Conservation (phyloP, 495 filamentous ascomycete genomes). For the Penicillium coprophilum region DNA sequence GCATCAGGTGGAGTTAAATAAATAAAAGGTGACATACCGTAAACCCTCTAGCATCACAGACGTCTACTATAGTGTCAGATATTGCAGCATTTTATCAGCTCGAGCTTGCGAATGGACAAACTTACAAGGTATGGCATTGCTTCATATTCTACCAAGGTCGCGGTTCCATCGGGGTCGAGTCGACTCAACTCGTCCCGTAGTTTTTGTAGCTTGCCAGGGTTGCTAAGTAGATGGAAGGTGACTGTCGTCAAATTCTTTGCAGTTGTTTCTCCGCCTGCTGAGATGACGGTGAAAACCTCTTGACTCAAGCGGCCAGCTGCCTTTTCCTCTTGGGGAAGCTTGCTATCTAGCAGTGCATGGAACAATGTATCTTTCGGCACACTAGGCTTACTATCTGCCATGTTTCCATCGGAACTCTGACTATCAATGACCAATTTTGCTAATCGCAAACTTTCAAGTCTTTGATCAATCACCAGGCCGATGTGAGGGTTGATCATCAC, state of each 20-base stretch:
- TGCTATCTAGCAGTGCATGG: constrained; percentile 39
- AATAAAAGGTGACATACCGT: constrained; percentile 12
- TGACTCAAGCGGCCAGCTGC: constrained; percentile 31
- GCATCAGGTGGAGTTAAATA: no score
- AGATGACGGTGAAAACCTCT: constrained; percentile 45
- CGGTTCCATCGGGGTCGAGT: constrained; percentile 22
- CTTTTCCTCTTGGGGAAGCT: constrained; percentile 42
- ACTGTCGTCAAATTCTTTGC: constrained; percentile 37
- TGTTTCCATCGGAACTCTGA: neutral
- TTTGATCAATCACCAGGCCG: constrained; percentile 23
- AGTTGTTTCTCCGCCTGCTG: constrained; percentile 50
- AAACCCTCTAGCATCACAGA: constrained; percentile 38
- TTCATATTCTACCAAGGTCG: constrained; percentile 32
- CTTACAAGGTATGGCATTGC: constrained; percentile 36
- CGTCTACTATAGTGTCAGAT: constrained; percentile 16
- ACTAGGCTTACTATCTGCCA: neutral
- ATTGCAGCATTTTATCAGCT: neutral
- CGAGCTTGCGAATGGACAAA: neutral
- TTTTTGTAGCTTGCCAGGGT: constrained; percentile 32
- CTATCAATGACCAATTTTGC: constrained; percentile 20
- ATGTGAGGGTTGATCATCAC: constrained; percentile 27
- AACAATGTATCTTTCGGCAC: constrained; percentile 39
- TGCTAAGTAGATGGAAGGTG: constrained; percentile 42
- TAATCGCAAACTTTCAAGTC: constrained; percentile 17
- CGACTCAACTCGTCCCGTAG: constrained; percentile 31